These are phyloP conservation scores for Aspergillus sp. DNA, from an alignment of 2,329 filamentous ascomycete genomes.

Conservation along the genomic window DNA sequence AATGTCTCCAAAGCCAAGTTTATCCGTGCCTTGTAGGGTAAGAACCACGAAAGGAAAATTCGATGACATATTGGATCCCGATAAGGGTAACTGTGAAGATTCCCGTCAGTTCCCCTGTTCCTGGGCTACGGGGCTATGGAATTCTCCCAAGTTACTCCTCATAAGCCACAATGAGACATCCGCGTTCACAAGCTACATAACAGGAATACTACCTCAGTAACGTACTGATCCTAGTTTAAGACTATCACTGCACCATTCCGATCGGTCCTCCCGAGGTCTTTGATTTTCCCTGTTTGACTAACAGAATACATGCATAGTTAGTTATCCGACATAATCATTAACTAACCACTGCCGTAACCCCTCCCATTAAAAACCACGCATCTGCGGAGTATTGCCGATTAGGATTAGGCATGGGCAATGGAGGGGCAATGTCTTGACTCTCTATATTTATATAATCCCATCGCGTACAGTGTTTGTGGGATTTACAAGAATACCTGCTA, in stretches of 20 bases:
- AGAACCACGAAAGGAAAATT: background rate
- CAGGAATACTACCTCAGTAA: too few relatives aligned
- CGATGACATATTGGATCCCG: background rate
- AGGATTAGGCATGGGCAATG: background rate
- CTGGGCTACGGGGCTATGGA: background rate
- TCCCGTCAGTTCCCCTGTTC: too few relatives aligned
- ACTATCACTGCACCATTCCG: too few relatives aligned
- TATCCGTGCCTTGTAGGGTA: background rate
- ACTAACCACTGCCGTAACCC: background rate
- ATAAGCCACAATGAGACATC: background rate
- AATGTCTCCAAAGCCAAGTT: background rate
- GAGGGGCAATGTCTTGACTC: background rate
- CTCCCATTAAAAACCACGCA: background rate
- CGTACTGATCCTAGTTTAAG: too few relatives aligned
- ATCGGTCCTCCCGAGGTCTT: too few relatives aligned
- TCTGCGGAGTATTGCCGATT: constrained; percentile 5
- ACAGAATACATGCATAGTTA: constrained; percentile 1
- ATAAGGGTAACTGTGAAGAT: background rate
- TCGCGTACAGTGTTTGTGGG: background rate
- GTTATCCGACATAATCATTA: background rate
- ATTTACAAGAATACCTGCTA: background rate
- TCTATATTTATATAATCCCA: background rate
- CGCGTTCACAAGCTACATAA: too few relatives aligned
- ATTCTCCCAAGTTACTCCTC: background rate
- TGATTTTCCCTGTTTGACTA: background rate